Percentiles rank a stretch among this genome's conserved stretches.
Evolutionary conservation across 73 alveolate genomes (phyloP).

Genomic region (Effrenium voratum): DNA sequence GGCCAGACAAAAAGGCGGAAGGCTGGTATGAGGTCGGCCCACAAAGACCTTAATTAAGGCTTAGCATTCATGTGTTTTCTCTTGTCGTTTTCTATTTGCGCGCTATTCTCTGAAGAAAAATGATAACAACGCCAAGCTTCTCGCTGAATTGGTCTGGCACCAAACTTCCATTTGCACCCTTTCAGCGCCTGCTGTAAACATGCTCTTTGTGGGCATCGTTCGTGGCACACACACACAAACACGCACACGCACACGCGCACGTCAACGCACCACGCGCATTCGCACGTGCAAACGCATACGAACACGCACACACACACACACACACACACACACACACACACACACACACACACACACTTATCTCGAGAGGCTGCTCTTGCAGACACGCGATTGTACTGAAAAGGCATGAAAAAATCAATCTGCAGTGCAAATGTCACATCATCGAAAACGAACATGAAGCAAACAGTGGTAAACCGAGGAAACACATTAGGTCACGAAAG

Average conservation of each 20-base stretch:
- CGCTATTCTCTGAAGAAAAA: neutral
- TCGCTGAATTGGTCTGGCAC: neutral
- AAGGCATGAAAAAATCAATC: neutral
- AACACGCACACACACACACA: neutral
- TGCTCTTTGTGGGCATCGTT: neutral
- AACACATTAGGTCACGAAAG: neutral
- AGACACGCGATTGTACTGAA: neutral
- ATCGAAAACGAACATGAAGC: neutral
- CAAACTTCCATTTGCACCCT: neutral
- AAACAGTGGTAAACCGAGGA: neutral
- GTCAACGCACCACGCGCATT: neutral
- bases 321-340: neutral
- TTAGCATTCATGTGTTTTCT: neutral
- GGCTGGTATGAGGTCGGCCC: neutral
- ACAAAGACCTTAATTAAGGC: neutral
- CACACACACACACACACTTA: neutral
- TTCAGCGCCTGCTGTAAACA: neutral
- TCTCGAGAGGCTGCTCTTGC: neutral
- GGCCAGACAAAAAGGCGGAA: neutral
- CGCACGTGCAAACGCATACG: neutral
- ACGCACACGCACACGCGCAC: neutral
- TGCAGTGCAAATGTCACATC: neutral
- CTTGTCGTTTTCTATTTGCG: neutral
- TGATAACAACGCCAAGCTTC: no score
- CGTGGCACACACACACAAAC: neutral